These are phyloP conservation scores for Trametes cinnabarina DNA, from an alignment of 768 basidiomycete genomes.

Conservation along the genomic window DNA sequence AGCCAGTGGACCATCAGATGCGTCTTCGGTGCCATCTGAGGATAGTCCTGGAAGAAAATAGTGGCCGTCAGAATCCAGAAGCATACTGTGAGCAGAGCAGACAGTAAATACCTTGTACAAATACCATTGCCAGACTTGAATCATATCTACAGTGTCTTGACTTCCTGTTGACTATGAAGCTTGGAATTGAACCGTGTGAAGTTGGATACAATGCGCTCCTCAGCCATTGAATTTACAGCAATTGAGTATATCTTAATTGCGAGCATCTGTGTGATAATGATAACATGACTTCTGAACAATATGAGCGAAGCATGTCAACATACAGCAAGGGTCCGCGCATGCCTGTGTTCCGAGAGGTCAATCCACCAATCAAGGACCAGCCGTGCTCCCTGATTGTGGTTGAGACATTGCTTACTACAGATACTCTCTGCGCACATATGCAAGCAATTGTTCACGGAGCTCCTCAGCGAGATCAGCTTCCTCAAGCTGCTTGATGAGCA, in stretches of 20 bases:
- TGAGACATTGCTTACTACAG: background rate
- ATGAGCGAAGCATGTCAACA: background rate
- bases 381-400: background rate
- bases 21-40: background rate
- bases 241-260: slow-evolving; percentile 17
- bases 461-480: background rate
- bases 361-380: background rate
- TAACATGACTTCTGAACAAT: background rate
- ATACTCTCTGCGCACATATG: background rate
- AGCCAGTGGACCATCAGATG: slow-evolving; percentile 1
- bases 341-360: background rate
- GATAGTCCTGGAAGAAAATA: background rate
- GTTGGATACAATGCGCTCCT: slow-evolving; percentile 13
- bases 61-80: background rate
- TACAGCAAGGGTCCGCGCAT: background rate
- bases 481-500: background rate
- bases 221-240: slow-evolving; percentile 16
- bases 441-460: background rate
- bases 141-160: background rate
- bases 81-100: background rate
- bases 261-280: background rate
- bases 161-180: background rate
- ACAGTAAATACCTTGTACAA: background rate
- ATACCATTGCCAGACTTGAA: slow-evolving; percentile 3
- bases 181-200: slow-evolving; percentile 15